Evolutionary conservation across 2,329 filamentous ascomycete species (phyloP), one percentile per base, ranked within the genome.

Genomic region (Monosporascus sp.): DNA sequence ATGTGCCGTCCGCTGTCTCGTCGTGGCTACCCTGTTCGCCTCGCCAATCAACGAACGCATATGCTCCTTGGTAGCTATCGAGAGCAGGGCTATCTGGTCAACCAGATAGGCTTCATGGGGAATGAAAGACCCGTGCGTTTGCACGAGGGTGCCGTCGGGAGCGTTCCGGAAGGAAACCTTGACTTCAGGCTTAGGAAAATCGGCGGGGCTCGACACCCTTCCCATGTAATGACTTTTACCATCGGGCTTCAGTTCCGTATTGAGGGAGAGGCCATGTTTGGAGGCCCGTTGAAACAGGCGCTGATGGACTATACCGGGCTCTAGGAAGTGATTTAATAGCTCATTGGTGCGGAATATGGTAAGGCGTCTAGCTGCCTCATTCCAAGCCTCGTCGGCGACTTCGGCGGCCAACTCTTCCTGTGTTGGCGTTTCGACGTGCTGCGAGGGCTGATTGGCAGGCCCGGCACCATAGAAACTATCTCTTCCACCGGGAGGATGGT

Each of bases 61-160:
- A 27, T 91, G 82, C 61, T 95, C 88, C 66, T 93, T 90, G 9
- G 90, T 86, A 19, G 90, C 89, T 53, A 97, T 80, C 6, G 91
- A 94, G 54, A 97, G 69, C 17, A 97, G 77, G 26, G 90, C 88
- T 45, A 97, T 73, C 60, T 97, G 88, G 56, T 96, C 91, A 16
- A 88, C 87, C 36, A 96, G 76, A 51, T 82, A 85, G 2, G 89
- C 84, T 44, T 91, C 88, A 37, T 87, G 84, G 0, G 94, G 82
- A 38, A 95, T 82, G 51, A 88, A 90, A 20, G 84, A 83, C 2
- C 85, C 86, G 16, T 77, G 79, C 1, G 86, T 85, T 43, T 81
- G 72, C 3, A 90, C 78, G 24, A 87, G 71, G 34, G 82, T 82
- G 61, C 70, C 71, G 49, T 91, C 84, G 0, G 84, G 80, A 0